These are phyloP conservation scores for Lentinula raphanica DNA, from an alignment of 768 basidiomycete genomes.

Conservation along the genomic window DNA sequence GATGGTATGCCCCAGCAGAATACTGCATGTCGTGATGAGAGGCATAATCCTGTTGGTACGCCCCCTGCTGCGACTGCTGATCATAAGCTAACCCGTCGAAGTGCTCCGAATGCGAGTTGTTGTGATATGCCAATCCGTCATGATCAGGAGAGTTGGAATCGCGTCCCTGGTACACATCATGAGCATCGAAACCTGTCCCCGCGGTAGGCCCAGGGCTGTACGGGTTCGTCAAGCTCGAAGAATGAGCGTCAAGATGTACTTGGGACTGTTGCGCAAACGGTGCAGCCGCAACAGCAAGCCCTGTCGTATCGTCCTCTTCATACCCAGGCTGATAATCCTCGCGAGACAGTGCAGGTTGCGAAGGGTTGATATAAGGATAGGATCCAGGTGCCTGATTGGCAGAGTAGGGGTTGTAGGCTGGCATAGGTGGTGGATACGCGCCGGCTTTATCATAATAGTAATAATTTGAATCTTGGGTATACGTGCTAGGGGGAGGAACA, in stretches of 20 bases:
- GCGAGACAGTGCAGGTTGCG: constrained; percentile 48
- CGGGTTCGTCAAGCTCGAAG: not conserved
- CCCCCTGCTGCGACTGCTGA: constrained; percentile 14
- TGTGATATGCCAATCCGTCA: not conserved
- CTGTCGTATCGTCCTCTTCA: constrained; percentile 61
- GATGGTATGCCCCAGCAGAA: not conserved
- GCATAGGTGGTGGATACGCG: constrained; percentile 68
- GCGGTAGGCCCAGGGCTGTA: constrained; percentile 17
- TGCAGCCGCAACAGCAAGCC: constrained; percentile 55
- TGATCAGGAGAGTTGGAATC: not conserved
- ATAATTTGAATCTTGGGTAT: constrained; percentile 50
- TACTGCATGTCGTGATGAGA: constrained; percentile 25
- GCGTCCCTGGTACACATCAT: constrained; percentile 54
- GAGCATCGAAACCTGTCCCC: constrained; percentile 37
- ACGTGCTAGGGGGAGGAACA: constrained; percentile 46
- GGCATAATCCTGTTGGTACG: constrained; percentile 26
- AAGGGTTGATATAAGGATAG: constrained; percentile 54
- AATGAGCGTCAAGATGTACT: not conserved
- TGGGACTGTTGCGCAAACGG: constrained; percentile 45
- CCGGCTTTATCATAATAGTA: constrained; percentile 49
- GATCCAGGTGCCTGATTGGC: constrained; percentile 45
- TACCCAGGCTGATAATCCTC: constrained; percentile 48
- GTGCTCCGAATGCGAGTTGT: not conserved
- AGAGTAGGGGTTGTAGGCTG: constrained; percentile 67
- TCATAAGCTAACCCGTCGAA: constrained; percentile 23